Percentiles rank a stretch among this genome's conserved stretches.
Evolutionary conservation across 2,329 filamentous ascomycete species (phyloP).

Genomic region (Fusarium sp.): DNA sequence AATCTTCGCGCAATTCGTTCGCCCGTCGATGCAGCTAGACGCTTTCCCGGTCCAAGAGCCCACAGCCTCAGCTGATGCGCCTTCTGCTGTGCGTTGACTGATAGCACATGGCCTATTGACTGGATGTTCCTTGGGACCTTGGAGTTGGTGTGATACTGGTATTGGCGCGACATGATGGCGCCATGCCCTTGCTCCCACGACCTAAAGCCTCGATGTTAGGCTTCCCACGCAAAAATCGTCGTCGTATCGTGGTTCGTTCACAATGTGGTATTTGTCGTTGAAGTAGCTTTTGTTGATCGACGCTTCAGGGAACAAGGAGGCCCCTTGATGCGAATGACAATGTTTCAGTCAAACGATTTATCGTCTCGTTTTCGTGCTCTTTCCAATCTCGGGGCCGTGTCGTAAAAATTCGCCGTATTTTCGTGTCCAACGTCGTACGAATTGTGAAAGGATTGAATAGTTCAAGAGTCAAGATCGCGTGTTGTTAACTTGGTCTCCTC

Average conservation of each 20-base stretch:
- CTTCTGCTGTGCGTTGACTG: constrained; percentile 35
- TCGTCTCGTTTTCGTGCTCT: not conserved
- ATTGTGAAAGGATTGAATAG: not conserved
- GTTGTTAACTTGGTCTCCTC: constrained; percentile 17
- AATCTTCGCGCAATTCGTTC: constrained; percentile 43
- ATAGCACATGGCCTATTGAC: constrained; percentile 38
- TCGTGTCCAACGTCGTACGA: not conserved
- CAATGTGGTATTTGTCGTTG: not conserved
- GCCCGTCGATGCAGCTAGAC: constrained; percentile 46
- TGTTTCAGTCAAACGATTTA: constrained; percentile 2
- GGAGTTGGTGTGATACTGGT: constrained; percentile 29
- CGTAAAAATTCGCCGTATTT: not conserved
- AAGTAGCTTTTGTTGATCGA: constrained; percentile 18
- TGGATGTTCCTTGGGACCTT: constrained; percentile 29
- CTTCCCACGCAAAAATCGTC: not conserved
- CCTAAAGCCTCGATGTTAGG: not conserved
- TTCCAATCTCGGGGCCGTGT: not conserved
- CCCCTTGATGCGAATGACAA: constrained; percentile 20
- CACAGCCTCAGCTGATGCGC: constrained; percentile 52
- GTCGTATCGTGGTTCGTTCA: not conserved
- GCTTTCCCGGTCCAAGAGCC: constrained; percentile 53
- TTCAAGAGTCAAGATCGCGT: constrained; percentile 10
- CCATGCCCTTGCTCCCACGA: constrained; percentile 40
- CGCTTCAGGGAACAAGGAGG: constrained; percentile 25
- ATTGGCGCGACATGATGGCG: constrained; percentile 44